Percentiles rank a stretch among this genome's conserved stretches.
Evolutionary conservation across 73 alveolate species (phyloP).

Genomic region (Stentor roeselii): DNA sequence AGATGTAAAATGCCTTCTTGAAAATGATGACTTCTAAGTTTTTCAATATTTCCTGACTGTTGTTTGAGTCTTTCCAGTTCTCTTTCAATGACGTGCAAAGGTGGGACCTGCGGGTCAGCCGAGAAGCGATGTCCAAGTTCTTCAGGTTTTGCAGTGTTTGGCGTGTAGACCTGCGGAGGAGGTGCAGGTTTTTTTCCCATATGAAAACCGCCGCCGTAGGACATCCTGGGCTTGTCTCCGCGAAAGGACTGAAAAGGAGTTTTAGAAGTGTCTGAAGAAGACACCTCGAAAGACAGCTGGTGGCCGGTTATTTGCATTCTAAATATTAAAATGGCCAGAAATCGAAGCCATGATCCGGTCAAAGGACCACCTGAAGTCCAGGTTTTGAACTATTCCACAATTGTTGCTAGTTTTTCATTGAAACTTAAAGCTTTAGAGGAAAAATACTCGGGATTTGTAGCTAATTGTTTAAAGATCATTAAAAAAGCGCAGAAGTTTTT

Average conservation of each 20-base stretch:
- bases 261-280: background rate
- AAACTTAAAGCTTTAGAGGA: background rate
- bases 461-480: background rate
- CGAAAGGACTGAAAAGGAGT: background rate
- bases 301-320: no score
- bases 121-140: background rate
- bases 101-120: background rate
- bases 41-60: background rate
- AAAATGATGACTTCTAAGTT: background rate
- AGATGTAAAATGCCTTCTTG: background rate
- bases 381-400: background rate
- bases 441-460: background rate
- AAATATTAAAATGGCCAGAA: background rate
- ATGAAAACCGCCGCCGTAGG: constrained; percentile 27
- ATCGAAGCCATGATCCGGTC: background rate
- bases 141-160: background rate
- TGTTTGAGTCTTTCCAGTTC: constrained; percentile 4
- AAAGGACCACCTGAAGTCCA: background rate
- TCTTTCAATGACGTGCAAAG: background rate
- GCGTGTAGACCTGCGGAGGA: background rate
- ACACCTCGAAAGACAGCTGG: background rate
- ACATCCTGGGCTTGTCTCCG: background rate
- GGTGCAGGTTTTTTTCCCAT: background rate
- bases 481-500: background rate
- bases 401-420: no score